Evolutionary conservation across 1,284 basidiomycete species (phyloP).

Genomic region (Papiliotrema fonsecae): DNA sequence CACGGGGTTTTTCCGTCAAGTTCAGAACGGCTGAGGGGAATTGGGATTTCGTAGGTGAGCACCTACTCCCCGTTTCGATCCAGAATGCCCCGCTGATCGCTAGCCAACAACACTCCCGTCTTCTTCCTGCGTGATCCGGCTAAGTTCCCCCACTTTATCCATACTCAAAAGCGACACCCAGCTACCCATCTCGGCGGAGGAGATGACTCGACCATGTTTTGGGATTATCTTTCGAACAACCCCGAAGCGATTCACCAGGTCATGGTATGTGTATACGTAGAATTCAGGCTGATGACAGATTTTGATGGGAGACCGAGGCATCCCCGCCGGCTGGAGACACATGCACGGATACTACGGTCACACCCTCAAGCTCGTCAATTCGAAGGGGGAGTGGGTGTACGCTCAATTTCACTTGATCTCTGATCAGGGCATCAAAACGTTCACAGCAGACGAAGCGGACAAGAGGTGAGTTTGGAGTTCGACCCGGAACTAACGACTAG

Average conservation of each 20-base stretch:
- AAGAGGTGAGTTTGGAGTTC: slow-evolving; percentile 20
- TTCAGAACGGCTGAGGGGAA: slow-evolving; percentile 82
- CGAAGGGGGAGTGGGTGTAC: slow-evolving; percentile 74
- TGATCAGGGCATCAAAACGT: slow-evolving; percentile 68
- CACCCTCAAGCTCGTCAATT: slow-evolving; percentile 84
- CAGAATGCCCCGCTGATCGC: not conserved
- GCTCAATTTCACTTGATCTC: slow-evolving; percentile 72
- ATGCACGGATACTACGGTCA: slow-evolving; percentile 90
- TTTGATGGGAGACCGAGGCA: slow-evolving; percentile 68
- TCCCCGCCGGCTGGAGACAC: slow-evolving; percentile 70
- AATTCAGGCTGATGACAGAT: slow-evolving; percentile 8
- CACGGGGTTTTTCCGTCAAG: slow-evolving; percentile 89
- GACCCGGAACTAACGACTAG: slow-evolving; percentile 23
- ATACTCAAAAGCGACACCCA: slow-evolving; percentile 75
- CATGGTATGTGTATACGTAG: slow-evolving; percentile 53
- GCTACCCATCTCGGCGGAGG: slow-evolving; percentile 50
- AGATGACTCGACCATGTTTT: slow-evolving; percentile 47
- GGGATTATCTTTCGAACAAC: slow-evolving; percentile 89
- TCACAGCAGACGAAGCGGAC: slow-evolving; percentile 46
- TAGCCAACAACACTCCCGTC: slow-evolving; percentile 81
- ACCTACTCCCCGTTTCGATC: not conserved
- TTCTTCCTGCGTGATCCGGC: slow-evolving; percentile 67
- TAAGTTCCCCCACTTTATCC: slow-evolving; percentile 75
- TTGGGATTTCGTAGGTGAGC: slow-evolving; percentile 67
- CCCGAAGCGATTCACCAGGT: slow-evolving; percentile 87